A percentile compares a stretch with the other conserved stretches of the same genome.
phyloP scores from a whole-genome alignment of 108 stramenopile genomes.

The Epithemia pelagica region DNA sequence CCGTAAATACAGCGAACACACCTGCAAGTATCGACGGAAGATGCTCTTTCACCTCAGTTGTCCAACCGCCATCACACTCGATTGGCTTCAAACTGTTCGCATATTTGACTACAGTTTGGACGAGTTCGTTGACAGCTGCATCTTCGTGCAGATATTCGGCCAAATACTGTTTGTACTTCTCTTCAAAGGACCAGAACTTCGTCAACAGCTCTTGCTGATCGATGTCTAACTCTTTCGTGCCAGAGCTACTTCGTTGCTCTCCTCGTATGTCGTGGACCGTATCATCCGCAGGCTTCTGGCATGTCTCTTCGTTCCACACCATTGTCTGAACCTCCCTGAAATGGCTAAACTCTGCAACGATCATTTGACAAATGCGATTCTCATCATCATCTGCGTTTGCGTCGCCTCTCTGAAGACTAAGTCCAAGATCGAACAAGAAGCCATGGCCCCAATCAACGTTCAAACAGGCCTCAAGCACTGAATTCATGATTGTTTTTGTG shows the following conservation, averaged over 20 bases:
- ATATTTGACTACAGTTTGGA: slow-evolving; percentile 19
- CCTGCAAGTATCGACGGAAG: slow-evolving; percentile 38
- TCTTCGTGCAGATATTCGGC: slow-evolving; percentile 39
- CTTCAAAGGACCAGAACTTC: slow-evolving; percentile 36
- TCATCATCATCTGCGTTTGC: slow-evolving; percentile 32
- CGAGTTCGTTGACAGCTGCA: slow-evolving; percentile 41
- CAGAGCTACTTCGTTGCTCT: slow-evolving; percentile 1
- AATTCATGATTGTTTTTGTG: slow-evolving; percentile 38
- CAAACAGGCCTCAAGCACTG: slow-evolving; percentile 41
- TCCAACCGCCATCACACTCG: slow-evolving; percentile 23
- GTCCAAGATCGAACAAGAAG: slow-evolving; percentile 52
- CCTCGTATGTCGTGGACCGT: slow-evolving; percentile 33
- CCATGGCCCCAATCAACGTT: slow-evolving; percentile 43
- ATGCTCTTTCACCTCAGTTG: slow-evolving; percentile 11
- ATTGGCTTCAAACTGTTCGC: slow-evolving; percentile 15
- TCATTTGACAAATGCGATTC: slow-evolving; percentile 43
- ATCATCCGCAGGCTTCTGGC: slow-evolving; percentile 52
- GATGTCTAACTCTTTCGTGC: slow-evolving; percentile 12
- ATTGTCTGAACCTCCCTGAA: slow-evolving; percentile 58
- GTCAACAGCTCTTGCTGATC: slow-evolving; percentile 28
- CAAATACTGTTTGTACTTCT: slow-evolving; percentile 35
- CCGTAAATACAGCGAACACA: slow-evolving; percentile 52
- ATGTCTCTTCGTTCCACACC: slow-evolving; percentile 60
- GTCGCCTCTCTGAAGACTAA: slow-evolving; percentile 41
- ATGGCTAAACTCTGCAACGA: slow-evolving; percentile 44